Percentiles rank a stretch among this genome's conserved stretches.
Evolutionary conservation across 1,284 basidiomycete species (phyloP).

Genomic region (Tetrapyrgos nigripes): DNA sequence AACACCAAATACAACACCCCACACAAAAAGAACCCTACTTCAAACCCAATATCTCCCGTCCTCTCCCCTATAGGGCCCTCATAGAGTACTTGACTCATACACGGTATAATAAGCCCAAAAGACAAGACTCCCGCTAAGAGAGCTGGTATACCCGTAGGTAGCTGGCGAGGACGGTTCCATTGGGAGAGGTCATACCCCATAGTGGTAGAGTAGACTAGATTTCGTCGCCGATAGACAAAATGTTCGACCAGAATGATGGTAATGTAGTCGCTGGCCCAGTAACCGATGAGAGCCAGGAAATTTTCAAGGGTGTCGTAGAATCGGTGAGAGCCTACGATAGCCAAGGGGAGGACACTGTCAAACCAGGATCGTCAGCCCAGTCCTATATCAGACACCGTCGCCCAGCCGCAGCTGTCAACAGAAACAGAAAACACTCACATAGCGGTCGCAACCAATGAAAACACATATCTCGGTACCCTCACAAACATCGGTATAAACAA

Average conservation of each 20-base stretch:
- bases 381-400: no score
- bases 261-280: conserved; percentile 69
- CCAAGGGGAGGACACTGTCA: conserved; percentile 56
- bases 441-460: conserved; percentile 82
- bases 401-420: not conserved
- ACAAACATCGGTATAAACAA: conserved; percentile 74
- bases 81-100: no score
- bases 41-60: no score
- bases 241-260: no score
- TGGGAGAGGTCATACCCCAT: conserved; percentile 57
- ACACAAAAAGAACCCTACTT: no score
- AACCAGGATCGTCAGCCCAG: no score
- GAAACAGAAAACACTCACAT: conserved; percentile 68
- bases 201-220: no score
- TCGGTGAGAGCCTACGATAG: conserved; percentile 74
- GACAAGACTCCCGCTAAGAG: conserved; percentile 55
- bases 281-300: conserved; percentile 76
- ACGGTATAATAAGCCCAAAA: no score
- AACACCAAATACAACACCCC: no score
- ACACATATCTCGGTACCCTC: conserved; percentile 83
- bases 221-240: no score
- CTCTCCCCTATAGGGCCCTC: no score
- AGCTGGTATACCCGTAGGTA: conserved; percentile 72
- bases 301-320: no score
- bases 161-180: conserved; percentile 60